Base-by-base conservation (phyloP, 2,329 filamentous ascomycete species). In the Botrytis aclada region DNA sequence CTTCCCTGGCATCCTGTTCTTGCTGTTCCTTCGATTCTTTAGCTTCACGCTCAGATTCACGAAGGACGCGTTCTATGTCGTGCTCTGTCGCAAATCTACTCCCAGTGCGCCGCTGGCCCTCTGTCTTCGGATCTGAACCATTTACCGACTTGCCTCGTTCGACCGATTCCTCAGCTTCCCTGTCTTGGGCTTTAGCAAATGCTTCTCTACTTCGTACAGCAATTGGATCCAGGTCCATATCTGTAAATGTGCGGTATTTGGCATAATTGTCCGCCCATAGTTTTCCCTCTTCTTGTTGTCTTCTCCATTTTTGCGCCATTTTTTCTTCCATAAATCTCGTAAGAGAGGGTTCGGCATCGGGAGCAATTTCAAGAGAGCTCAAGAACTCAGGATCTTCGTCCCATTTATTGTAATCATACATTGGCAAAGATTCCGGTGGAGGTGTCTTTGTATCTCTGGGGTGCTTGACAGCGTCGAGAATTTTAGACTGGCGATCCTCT, bases 1-100 rank as follows among this genome's bases (percentile, higher is more conserved):
- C 90, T 71, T 92, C 89, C 79, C 91, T 89, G 76, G 89, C 87
- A 47, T 88, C 88, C 70, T 88, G 84, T 63, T 86, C 82, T 76
- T 92, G 90, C 65, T 91, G 89, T 76, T 93, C 91, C 73, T 88
- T 86, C 47, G 88, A 86, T 78, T 93, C 92, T 75, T 91, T 90
- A 74, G 93, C 91, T 76, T 92, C 90, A 34, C 87, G 86, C 78
- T 90, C 88, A 0, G 92, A 94, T 77, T 92, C 90, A 79, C 92
- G 88, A 65, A 95, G 82, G 10, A 92, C 90, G 54, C 89, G 86
- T 80, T 94, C 90, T 10, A 94, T 81, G 74, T 95, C 92, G 69
- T 92, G 88, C 78, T 95, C 92, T 25, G 90, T 92, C 22, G 88
- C 90, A 80, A 89, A 92, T 72, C 89, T 84, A 73, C 86, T 87